Base-by-base conservation (phyloP, 345 rosid species). In the Salix purpurea region DNA sequence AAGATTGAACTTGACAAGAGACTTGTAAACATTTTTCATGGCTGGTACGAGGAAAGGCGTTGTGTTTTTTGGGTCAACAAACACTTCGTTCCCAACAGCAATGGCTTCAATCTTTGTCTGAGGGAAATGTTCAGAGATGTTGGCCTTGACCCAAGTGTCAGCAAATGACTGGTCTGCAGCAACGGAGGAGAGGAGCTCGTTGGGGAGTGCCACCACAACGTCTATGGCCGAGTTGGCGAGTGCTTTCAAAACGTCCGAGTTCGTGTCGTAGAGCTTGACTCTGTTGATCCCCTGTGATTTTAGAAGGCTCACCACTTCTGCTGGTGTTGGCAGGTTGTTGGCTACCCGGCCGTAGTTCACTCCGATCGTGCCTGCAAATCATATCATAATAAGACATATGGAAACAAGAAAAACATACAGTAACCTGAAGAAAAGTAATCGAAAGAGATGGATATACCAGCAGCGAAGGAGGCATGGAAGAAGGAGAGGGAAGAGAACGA, bases 51-150 rank as follows among this genome's bases (percentile, higher is more conserved):
- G 92, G 76, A 34, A 89, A 48, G 46, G 19, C 14, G 93, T 93
- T 7, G 89, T 92, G 87, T 93, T 90, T 2, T 83, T 85, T 0
- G 93, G 90, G 75, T 90, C 98, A 60, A 81, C 98, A 72, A 96
- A 93, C 1, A 93, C 96, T 76, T 96, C 99, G 71, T 96, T 96
- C 0, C 99, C 99, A 0, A 96, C 91, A 1, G 97, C 94, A 67
- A 96, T 86, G 48, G 96, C 92, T 85, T 88, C 94, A 56, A 96
- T 91, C 42, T 82, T 58, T 9, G 81, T 78, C 8, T 58, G 15
- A 1, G 96, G 98, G 44, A 83, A 79, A 85, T 84, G 89, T 2
- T 86, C 82, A 28, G 85, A 74, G 30, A 96, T 80, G 82, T 86
- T 93, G 62, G 87, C 69, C 72, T 91, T 84, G 18, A 96, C 96